Evolutionary conservation across 1,284 basidiomycete species (phyloP).

Genomic region (Pseudozyma pruni): DNA sequence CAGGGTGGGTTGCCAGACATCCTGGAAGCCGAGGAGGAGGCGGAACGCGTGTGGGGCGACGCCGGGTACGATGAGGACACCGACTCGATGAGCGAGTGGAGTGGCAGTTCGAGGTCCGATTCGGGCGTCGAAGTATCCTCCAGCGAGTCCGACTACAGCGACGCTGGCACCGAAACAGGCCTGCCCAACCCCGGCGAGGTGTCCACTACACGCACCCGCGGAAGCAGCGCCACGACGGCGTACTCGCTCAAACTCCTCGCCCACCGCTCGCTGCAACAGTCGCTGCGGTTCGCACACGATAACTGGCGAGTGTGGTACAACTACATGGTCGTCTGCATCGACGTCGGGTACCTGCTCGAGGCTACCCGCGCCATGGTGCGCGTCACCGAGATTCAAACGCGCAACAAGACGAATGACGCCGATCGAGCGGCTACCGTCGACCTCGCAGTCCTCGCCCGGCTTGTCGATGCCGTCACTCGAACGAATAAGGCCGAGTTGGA

Average conservation of each 20-base stretch:
- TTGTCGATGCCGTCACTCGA: slow-evolving; percentile 85
- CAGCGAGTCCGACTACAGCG: slow-evolving; percentile 33
- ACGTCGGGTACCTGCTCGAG: slow-evolving; percentile 90
- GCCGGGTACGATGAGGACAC: slow-evolving; percentile 4
- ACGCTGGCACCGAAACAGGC: slow-evolving; percentile 39
- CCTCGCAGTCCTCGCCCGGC: slow-evolving; percentile 83
- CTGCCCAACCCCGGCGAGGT: slow-evolving; percentile 26
- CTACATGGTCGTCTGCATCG: slow-evolving; percentile 92
- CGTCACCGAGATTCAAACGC: slow-evolving; percentile 79
- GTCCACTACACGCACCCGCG: neutral
- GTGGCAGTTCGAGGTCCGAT: slow-evolving; percentile 42
- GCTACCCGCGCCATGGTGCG: slow-evolving; percentile 84
- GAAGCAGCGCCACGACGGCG: slow-evolving; percentile 42
- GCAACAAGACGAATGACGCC: slow-evolving; percentile 66
- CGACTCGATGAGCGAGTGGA: slow-evolving; percentile 40
- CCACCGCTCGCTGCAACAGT: slow-evolving; percentile 91
- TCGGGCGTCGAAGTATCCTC: slow-evolving; percentile 46
- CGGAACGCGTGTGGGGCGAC: slow-evolving; percentile 41
- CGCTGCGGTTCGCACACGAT: slow-evolving; percentile 83
- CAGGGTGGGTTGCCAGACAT: slow-evolving; percentile 36
- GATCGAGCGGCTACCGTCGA: slow-evolving; percentile 76
- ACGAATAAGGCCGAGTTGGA: slow-evolving; percentile 23
- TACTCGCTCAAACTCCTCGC: slow-evolving; percentile 82
- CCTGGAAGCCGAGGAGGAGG: slow-evolving; percentile 49
- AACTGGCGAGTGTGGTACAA: slow-evolving; percentile 99